Evolutionary conservation across 1,139 yeast genomes (phyloP).

Genomic region (Casaregolazyma suthepensis): DNA sequence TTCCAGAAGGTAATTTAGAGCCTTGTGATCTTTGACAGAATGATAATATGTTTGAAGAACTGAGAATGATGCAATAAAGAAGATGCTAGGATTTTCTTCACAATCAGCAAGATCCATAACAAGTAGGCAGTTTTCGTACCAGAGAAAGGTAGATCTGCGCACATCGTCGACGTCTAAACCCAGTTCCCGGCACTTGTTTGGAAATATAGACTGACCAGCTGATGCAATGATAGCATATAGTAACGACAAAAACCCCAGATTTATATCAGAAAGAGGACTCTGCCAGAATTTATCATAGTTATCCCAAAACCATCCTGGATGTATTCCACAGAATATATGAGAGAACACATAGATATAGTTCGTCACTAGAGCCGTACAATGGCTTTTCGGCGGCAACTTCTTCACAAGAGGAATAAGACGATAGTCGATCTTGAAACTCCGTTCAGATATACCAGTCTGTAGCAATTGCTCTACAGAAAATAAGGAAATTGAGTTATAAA

Average conservation of each 20-base stretch:
- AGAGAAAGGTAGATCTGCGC: neutral
- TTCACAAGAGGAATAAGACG: constrained; percentile 2
- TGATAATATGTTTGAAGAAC: constrained; percentile 7
- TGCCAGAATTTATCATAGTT: constrained; percentile 4
- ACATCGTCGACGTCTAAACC: neutral
- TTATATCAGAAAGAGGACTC: constrained; percentile 1
- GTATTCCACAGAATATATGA: constrained; percentile 7
- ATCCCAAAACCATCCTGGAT: constrained; percentile 7
- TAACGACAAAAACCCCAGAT: constrained; percentile 1
- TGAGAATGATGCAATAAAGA: constrained; percentile 3
- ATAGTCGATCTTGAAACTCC: neutral
- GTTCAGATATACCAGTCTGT: neutral
- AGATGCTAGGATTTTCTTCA: neutral
- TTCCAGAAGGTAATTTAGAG: constrained; percentile 1
- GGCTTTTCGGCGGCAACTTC: constrained; percentile 1
- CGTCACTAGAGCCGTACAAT: neutral
- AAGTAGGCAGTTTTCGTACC: neutral
- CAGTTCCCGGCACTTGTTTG: neutral
- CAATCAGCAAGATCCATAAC: constrained; percentile 3
- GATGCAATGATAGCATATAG: constrained; percentile 4
- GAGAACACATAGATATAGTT: constrained; percentile 2
- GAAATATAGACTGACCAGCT: constrained; percentile 1
- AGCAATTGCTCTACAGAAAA: constrained; percentile 6
- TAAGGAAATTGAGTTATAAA: constrained; percentile 2
- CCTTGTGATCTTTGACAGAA: constrained; percentile 4